A percentile compares a stretch with the other conserved stretches of the same genome.
Evolutionary conservation across 2,329 filamentous ascomycete genomes (phyloP).

Genomic region (Diaporthe australafricana): DNA sequence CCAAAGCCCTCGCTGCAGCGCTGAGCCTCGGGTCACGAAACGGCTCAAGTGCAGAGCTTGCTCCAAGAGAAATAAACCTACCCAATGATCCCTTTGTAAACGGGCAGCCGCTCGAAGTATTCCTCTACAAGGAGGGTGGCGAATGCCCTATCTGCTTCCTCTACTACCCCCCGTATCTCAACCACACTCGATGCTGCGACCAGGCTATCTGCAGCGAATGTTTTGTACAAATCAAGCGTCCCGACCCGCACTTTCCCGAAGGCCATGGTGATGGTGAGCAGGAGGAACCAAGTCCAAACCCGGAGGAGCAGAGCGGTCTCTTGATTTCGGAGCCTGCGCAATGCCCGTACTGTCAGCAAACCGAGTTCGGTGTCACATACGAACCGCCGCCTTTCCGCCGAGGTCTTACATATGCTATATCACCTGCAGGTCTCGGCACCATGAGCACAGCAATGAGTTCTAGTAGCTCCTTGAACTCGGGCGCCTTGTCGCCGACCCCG

Average conservation of each 20-base stretch:
- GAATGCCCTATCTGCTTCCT: conserved; percentile 98
- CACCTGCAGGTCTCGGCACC: conserved; percentile 58
- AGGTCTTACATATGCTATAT: conserved; percentile 77
- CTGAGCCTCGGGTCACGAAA: conserved; percentile 81
- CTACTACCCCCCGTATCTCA: conserved; percentile 94
- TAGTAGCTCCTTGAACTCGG: conserved; percentile 80
- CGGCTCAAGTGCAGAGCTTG: conserved; percentile 76
- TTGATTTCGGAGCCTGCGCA: conserved; percentile 91
- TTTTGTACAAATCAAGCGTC: conserved; percentile 97
- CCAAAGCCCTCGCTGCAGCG: conserved; percentile 88
- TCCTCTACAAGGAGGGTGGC: conserved; percentile 87
- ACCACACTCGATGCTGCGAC: conserved; percentile 94
- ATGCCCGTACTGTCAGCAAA: conserved; percentile 94
- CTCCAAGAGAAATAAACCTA: conserved; percentile 81
- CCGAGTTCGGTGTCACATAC: conserved; percentile 97
- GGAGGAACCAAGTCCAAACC: conserved; percentile 48
- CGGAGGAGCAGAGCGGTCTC: conserved; percentile 68
- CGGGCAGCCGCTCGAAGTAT: conserved; percentile 92
- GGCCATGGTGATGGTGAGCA: conserved; percentile 71
- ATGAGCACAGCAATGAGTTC: conserved; percentile 85
- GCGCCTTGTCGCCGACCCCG: conserved; percentile 52
- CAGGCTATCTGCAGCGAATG: conserved; percentile 98
- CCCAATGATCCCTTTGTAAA: conserved; percentile 90
- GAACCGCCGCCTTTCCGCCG: conserved; percentile 88
- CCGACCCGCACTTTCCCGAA: conserved; percentile 90